Evolutionary conservation across 1,284 basidiomycete genomes (phyloP).

Genomic region (Cystobasidiaceae sp.): DNA sequence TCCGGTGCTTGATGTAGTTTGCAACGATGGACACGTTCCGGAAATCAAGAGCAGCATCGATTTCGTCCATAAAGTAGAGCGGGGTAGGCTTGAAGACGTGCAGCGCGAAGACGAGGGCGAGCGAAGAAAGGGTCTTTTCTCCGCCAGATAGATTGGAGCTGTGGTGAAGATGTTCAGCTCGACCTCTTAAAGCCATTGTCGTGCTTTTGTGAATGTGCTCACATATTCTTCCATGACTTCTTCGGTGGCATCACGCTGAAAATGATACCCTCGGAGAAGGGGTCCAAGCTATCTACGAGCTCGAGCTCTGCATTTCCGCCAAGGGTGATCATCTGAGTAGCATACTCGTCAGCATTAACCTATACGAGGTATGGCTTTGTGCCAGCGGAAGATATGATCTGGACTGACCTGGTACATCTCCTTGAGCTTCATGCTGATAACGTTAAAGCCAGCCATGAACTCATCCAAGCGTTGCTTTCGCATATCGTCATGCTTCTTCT

Average conservation of each 20-base stretch:
- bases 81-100: conserved; percentile 69
- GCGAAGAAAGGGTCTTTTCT: conserved; percentile 52
- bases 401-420: conserved; percentile 96
- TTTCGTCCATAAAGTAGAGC: conserved; percentile 66
- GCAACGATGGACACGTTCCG: conserved; percentile 97
- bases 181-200: conserved; percentile 10
- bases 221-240: conserved; percentile 80
- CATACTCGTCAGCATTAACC: too few relatives aligned
- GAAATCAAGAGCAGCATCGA: conserved; percentile 95
- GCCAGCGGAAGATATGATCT: too few relatives aligned
- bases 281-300: conserved; percentile 95
- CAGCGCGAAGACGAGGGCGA: conserved; percentile 96
- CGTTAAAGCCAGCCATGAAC: conserved; percentile 94
- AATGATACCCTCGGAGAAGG: conserved; percentile 95
- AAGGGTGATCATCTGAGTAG: conserved; percentile 98
- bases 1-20: conserved; percentile 86
- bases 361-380: too few relatives aligned
- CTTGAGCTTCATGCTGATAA: conserved; percentile 92
- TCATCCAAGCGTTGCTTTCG: conserved; percentile 86
- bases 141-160: conserved; percentile 97
- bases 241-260: conserved; percentile 99
- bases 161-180: too few relatives aligned
- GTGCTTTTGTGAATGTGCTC: neutral
- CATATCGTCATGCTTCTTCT: conserved; percentile 76
- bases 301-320: conserved; percentile 98